Conservation (phyloP, 2,329 filamentous ascomycete genomes). For the Stenocarpella maydis region DNA sequence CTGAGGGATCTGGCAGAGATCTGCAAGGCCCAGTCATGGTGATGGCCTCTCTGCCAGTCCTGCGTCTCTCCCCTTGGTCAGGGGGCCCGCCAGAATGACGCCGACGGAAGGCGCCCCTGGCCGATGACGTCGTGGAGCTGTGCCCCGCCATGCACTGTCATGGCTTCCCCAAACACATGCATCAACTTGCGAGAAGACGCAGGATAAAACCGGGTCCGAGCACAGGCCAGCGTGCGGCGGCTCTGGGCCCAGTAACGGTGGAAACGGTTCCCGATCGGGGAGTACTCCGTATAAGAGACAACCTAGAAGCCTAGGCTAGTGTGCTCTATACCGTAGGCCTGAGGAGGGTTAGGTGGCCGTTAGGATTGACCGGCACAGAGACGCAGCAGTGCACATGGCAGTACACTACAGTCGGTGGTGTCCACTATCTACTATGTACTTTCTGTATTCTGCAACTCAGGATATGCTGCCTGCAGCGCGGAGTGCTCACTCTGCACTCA, state of each 20-base stretch:
- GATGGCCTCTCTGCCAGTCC: conserved; percentile 8
- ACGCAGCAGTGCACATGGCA: neutral
- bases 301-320: too few relatives aligned
- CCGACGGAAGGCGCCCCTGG: conserved; percentile 6
- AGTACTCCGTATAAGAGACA: too few relatives aligned
- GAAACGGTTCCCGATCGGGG: conserved; percentile 9
- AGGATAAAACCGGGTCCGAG: neutral
- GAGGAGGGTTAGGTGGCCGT: neutral
- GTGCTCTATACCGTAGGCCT: too few relatives aligned
- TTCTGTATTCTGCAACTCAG: too few relatives aligned
- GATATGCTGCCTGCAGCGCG: too few relatives aligned
- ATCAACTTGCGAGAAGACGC: conserved; percentile 1
- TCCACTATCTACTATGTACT: too few relatives aligned
- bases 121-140: conserved; percentile 19
- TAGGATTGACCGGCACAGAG: neutral
- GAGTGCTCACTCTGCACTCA: too few relatives aligned
- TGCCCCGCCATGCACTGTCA: conserved; percentile 25
- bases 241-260: neutral
- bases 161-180: conserved; percentile 20
- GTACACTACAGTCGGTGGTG: too few relatives aligned
- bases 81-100: conserved; percentile 24
- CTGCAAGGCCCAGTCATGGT: conserved; percentile 13
- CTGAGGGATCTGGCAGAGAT: conserved; percentile 34
- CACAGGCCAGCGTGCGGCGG: conserved; percentile 9
- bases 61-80: neutral